Evolutionary conservation across 2,329 filamentous ascomycete genomes (phyloP).

Genomic region (Clarireedia monteithiana): DNA sequence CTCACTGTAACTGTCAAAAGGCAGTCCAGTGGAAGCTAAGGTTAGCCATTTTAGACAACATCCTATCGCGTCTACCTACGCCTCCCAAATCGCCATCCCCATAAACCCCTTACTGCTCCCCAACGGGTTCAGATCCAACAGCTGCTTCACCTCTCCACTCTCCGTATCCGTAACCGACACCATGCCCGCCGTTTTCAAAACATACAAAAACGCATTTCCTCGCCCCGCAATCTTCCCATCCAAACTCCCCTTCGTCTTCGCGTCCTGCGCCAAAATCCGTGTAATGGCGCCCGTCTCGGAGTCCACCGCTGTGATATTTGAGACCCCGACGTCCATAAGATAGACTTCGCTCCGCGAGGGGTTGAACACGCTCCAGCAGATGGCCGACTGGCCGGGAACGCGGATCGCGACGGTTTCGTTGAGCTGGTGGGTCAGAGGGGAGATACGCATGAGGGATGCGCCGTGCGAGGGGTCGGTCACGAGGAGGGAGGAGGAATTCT

Average conservation of each 20-base stretch:
- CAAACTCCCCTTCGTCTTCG: slow-evolving; percentile 5
- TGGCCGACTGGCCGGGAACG: slow-evolving; percentile 8
- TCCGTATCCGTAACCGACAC: slow-evolving; percentile 9
- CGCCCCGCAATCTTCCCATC: slow-evolving; percentile 10
- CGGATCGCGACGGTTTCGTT: slow-evolving; percentile 1
- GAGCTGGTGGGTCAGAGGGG: not conserved
- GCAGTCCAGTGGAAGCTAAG: no score
- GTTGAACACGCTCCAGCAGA: slow-evolving; percentile 16
- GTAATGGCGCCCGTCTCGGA: slow-evolving; percentile 9
- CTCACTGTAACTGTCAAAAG: no score
- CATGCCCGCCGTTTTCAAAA: slow-evolving; percentile 4
- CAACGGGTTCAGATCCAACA: slow-evolving; percentile 11
- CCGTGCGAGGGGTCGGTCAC: slow-evolving; percentile 13
- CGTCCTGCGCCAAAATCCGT: not conserved
- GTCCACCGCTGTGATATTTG: slow-evolving; percentile 12
- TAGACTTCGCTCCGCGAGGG: slow-evolving; percentile 8
- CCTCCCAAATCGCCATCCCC: slow-evolving; percentile 14
- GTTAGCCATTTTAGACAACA: not conserved
- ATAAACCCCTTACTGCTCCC: slow-evolving; percentile 12
- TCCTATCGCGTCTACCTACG: not conserved
- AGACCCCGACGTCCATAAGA: slow-evolving; percentile 8
- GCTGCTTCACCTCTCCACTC: slow-evolving; percentile 5
- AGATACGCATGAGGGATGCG: slow-evolving; percentile 12
- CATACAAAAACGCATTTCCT: slow-evolving; percentile 9
- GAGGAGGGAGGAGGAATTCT: not conserved